Base-by-base conservation (phyloP, 2,329 filamentous ascomycete species). In the Colletotrichum echinochloae region DNA sequence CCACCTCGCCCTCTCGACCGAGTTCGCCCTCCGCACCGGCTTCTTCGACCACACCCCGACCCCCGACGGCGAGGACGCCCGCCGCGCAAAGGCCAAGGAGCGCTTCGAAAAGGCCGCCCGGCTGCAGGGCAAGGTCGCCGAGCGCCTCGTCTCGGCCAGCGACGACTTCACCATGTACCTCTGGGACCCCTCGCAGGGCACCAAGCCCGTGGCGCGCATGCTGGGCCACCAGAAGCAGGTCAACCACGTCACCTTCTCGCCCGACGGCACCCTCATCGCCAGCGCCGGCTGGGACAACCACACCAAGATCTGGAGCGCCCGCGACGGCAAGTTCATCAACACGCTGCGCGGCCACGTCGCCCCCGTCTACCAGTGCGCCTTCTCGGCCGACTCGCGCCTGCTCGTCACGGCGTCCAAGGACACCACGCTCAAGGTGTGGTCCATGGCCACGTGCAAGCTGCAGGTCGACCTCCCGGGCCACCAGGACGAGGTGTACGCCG, bases 121-220 rank as follows among this genome's bases (percentile, higher is more conserved):
- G 2, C 86, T 94, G 35, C 89, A 91, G 73, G 92, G 92, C 33
- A 89, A 91, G 77, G 86, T 97, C 28, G 90, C 92, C 1, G 96
- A 99, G 83, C 89, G 93, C 35, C 83, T 98, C 5, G 93, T 97
- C 3, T 97, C 94, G 11, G 96, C 95, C 2, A 95, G 92, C 74
- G 96, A 98, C 78, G 96, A 99, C 80, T 97, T 95, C 80, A 97
- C 95, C 7, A 95, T 99, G 88, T 97, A 94, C 79, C 87, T 99
- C 9, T 99, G 95, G 95, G 93, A 97, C 71, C 95, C 95, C 0
- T 86, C 90, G 12, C 81, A 87, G 70, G 91, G 91, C 5, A 93
- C 86, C 9, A 98, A 98, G 79, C 95, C 95, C 0, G 85, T 98
- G 4, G 92, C 93, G n/a, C 87, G 94, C 41, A 88, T 98, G 82